Evolutionary conservation across 2,329 filamentous ascomycete genomes (phyloP), one percentile per base, ranked within the genome.

Genomic region (Xylariaceae sp.): DNA sequence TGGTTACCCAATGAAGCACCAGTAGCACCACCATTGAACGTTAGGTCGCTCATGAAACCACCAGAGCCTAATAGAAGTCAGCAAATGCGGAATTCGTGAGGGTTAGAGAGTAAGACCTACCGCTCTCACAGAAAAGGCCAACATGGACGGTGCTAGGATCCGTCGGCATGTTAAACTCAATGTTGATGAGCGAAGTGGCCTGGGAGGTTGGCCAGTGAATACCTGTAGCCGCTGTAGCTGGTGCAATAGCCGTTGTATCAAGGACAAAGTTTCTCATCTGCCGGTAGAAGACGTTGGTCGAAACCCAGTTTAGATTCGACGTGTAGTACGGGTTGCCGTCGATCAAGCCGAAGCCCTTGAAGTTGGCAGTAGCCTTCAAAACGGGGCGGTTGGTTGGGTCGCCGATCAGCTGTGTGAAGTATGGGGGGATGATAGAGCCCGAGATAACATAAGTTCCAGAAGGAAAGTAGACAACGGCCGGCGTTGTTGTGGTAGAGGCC

Each of bases 161-260:
- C 5, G 63, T 62, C 37, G 65, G 67, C 73, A 76, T 76, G 53
- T 76, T 72, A 60, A 81, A 77, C 7, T 73, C 66, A 36, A 80
- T 67, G 51, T 81, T 80, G 61, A 79, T 71, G 21, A 81, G 64
- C n/a, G 70, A 75, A 10, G 77, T 77, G 0, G 72, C 82, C 63
- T 85, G 82, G 1, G 80, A 80, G n/a, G 83, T 80, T 53, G 84
- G 81, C 81, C 81, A 86, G 63, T 85, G 81, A 32, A 85, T 77
- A 62, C 76, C 79, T 29, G 67, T 71, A 2, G 69, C 67, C 21
- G 66, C 58, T 0, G 64, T 67, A 5, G 57, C 54, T 1, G 64
- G 59, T 2, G 66, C 58, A n/a, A 70, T 70, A 16, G 43, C 58
- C 3, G 65, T 66, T 6, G 73, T 69, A 63, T 88, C 85, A 37